These are phyloP conservation scores for Pythium catenulatum DNA, from an alignment of 352 stramenopile species.

Conservation along the genomic window DNA sequence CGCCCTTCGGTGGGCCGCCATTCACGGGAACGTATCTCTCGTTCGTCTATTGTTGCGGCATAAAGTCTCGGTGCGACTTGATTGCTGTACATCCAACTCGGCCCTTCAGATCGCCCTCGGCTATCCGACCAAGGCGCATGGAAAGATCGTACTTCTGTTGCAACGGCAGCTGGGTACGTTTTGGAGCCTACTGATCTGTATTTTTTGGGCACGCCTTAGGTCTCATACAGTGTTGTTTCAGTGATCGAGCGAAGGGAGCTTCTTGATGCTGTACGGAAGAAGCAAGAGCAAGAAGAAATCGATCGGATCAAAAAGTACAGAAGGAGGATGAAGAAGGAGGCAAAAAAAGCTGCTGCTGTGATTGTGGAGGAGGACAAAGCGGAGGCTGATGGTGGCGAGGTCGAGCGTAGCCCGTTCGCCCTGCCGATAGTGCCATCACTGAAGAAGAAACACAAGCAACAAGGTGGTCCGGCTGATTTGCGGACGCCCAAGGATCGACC, in stretches of 20 bases:
- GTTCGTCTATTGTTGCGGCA: slow-evolving; percentile 67
- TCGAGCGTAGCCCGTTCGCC: slow-evolving; percentile 23
- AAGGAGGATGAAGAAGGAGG: slow-evolving; percentile 14
- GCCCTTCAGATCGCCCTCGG: slow-evolving; percentile 69
- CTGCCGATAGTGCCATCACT: slow-evolving; percentile 30
- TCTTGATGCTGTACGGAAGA: slow-evolving; percentile 57
- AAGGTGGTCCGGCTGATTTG: too few relatives aligned
- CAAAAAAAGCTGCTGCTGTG: not conserved
- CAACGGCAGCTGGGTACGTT: slow-evolving; percentile 71
- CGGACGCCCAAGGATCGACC: too few relatives aligned
- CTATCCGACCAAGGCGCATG: slow-evolving; percentile 62
- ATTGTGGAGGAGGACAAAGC: not conserved
- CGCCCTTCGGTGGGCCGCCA: slow-evolving; percentile 72
- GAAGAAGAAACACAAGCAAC: slow-evolving; percentile 9
- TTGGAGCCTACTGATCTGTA: too few relatives aligned
- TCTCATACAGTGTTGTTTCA: too few relatives aligned
- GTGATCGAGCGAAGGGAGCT: slow-evolving; percentile 66
- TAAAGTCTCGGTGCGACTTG: slow-evolving; percentile 69
- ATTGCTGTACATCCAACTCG: slow-evolving; percentile 73
- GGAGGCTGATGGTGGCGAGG: not conserved
- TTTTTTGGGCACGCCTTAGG: too few relatives aligned
- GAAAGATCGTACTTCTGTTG: slow-evolving; percentile 67
- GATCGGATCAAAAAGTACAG: slow-evolving; percentile 53
- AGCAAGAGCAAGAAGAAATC: slow-evolving; percentile 69
- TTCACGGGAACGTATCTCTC: slow-evolving; percentile 64